Evolutionary conservation across 805 yeast genomes (phyloP).

Genomic region (Millerozyma acaciae): DNA sequence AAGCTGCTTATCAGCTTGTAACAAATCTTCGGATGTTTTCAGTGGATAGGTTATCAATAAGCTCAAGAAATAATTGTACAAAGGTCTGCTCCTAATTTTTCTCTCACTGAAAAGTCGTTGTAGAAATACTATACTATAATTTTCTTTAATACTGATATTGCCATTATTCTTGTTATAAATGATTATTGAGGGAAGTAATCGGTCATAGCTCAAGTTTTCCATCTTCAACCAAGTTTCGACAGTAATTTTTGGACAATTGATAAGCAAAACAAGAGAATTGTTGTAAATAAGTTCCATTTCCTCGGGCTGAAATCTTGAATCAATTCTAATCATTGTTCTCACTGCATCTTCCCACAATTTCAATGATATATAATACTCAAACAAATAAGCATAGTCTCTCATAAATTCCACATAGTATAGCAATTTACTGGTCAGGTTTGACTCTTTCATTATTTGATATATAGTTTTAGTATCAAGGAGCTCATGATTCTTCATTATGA

Average conservation of each 20-base stretch:
- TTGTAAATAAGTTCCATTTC: conserved; percentile 48
- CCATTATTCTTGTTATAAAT: conserved; percentile 52
- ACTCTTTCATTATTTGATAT: conserved; percentile 65
- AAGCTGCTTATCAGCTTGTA: conserved; percentile 23
- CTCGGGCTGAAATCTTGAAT: conserved; percentile 5
- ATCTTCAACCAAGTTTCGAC: conserved; percentile 76
- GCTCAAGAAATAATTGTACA: conserved; percentile 70
- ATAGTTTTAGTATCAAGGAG: conserved; percentile 62
- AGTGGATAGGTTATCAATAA: conserved; percentile 50
- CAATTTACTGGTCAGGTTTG: conserved; percentile 61
- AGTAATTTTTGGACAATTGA: conserved; percentile 65
- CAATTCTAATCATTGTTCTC: conserved; percentile 48
- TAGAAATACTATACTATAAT: conserved; percentile 66
- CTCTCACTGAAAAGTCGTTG: conserved; percentile 44
- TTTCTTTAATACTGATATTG: conserved; percentile 41
- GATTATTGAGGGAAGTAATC: conserved; percentile 71
- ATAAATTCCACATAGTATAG: conserved; percentile 64
- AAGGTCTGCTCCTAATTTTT: conserved; percentile 36
- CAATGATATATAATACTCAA: conserved; percentile 62
- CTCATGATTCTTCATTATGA: conserved; percentile 46
- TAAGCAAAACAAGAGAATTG: conserved; percentile 63
- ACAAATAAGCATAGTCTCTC: conserved; percentile 64
- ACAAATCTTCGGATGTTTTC: conserved; percentile 3
- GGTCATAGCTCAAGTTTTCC: conserved; percentile 50
- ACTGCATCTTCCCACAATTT: conserved; percentile 75